Evolutionary conservation across 1,139 yeast species (phyloP).

Genomic region (Hyphopichia burtonii): DNA sequence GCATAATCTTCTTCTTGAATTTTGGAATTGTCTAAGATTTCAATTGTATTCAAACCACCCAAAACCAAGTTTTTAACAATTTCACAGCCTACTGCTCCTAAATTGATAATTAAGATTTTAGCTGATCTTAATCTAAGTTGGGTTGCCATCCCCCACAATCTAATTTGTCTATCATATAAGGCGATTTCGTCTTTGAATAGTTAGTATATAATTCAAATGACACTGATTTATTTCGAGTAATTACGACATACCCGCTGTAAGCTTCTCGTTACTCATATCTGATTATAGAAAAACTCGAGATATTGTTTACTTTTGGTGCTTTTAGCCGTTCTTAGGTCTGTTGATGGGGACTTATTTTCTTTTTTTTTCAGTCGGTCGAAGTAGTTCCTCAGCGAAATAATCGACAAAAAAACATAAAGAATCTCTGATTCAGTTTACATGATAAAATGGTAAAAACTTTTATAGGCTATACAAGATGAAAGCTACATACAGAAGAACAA

Average conservation of each 20-base stretch:
- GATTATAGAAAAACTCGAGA: not conserved
- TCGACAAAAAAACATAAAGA: no score
- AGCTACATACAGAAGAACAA: not conserved
- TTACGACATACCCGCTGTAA: conserved; percentile 13
- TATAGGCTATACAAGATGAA: no score
- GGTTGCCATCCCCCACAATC: conserved; percentile 96
- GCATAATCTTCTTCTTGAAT: conserved; percentile 67
- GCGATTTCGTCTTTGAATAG: conserved; percentile 70
- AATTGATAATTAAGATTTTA: conserved; percentile 61
- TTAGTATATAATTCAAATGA: conserved; percentile 1
- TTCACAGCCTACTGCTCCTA: conserved; percentile 78
- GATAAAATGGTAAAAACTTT: no score
- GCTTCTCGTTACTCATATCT: conserved; percentile 6
- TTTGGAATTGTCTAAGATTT: conserved; percentile 59
- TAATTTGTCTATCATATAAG: conserved; percentile 88
- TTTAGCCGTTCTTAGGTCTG: not conserved
- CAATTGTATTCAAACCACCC: conserved; percentile 83
- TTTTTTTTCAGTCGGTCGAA: not conserved
- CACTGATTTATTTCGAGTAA: no score
- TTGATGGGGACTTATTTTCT: not conserved
- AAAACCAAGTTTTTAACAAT: conserved; percentile 80
- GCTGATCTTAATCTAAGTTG: conserved; percentile 80
- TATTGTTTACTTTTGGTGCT: not conserved
- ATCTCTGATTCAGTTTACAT: no score
- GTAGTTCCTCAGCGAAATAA: no score